Percentiles rank a stretch among this genome's conserved stretches.
Evolutionary conservation across 345 rosid species (phyloP).

Genomic region (Pseudoturritis turrita): DNA sequence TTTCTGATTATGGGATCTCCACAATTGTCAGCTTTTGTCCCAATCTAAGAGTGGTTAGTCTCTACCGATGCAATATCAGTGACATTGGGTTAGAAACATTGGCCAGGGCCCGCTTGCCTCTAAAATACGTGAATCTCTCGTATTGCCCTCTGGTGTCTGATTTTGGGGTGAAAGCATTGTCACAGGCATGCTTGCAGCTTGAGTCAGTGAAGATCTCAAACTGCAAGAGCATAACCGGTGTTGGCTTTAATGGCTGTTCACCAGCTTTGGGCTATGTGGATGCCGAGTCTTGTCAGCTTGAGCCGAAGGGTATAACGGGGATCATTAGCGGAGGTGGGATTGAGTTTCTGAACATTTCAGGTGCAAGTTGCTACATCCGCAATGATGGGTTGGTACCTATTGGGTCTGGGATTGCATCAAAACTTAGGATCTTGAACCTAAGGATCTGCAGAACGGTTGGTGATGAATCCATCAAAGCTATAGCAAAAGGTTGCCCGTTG

Average conservation of each 20-base stretch:
- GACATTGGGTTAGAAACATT: constrained; percentile 53
- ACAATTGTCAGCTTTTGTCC: constrained; percentile 51
- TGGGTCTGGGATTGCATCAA: constrained; percentile 49
- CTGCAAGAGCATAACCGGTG: constrained; percentile 48
- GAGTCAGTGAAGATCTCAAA: constrained; percentile 47
- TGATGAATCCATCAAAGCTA: constrained; percentile 58
- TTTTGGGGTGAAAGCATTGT: constrained; percentile 41
- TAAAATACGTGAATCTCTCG: constrained; percentile 53
- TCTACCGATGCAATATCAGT: constrained; percentile 51
- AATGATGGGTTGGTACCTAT: constrained; percentile 40
- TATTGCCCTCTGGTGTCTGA: constrained; percentile 53
- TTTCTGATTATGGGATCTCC: constrained; percentile 56
- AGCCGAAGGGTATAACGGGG: constrained; percentile 46
- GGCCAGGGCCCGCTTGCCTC: constrained; percentile 38
- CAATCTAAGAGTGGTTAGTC: constrained; percentile 44
- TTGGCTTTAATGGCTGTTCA: constrained; percentile 58
- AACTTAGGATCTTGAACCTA: constrained; percentile 56
- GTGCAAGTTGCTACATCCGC: constrained; percentile 20
- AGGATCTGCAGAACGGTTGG: constrained; percentile 56
- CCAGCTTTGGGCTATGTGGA: constrained; percentile 46
- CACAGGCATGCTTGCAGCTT: constrained; percentile 47
- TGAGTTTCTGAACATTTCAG: constrained; percentile 47
- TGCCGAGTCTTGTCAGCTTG: constrained; percentile 53
- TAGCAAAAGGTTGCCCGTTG: constrained; percentile 64
- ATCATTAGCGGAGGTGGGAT: constrained; percentile 71